These are phyloP conservation scores for Strobilomyces echinocephalus DNA, from an alignment of 768 basidiomycete species.

Conservation along the genomic window DNA sequence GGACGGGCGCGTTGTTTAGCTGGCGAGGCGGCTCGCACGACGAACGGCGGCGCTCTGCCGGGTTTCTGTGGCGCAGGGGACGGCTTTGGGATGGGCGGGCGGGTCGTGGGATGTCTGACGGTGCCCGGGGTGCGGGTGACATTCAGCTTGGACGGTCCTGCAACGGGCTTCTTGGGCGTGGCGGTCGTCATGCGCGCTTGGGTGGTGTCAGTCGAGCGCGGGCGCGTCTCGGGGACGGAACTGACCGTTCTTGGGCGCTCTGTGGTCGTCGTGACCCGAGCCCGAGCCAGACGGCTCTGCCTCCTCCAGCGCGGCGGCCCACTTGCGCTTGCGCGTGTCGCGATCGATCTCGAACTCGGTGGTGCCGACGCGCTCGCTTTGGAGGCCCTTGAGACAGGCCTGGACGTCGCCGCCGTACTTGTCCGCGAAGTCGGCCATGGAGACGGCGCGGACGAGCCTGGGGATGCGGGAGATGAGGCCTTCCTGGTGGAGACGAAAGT, in stretches of 20 bases:
- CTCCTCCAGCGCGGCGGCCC: constrained; percentile 61
- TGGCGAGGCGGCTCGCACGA: constrained; percentile 48
- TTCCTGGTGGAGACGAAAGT: constrained; percentile 72
- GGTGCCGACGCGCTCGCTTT: constrained; percentile 56
- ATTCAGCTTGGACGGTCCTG: constrained; percentile 41
- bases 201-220: neutral
- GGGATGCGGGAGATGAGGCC: constrained; percentile 71
- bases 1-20: constrained; percentile 40
- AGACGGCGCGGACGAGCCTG: constrained; percentile 64
- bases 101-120: constrained; percentile 26
- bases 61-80: constrained; percentile 37
- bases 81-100: constrained; percentile 25
- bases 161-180: constrained; percentile 48
- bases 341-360: constrained; percentile 57
- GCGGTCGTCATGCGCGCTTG: constrained; percentile 43
- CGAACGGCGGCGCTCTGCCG: constrained; percentile 23
- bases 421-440: constrained; percentile 72
- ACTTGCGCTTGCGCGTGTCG: constrained; percentile 70
- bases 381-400: constrained; percentile 61
- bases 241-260: constrained; percentile 58
- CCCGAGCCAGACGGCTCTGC: constrained; percentile 38
- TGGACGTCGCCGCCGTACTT: constrained; percentile 77
- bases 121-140: constrained; percentile 40
- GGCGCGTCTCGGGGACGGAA: accelerated
- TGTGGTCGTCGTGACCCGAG: constrained; percentile 21